phyloP scores from a whole-genome alignment of 148 eudicot species.

The Salicornia ramosissima region DNA sequence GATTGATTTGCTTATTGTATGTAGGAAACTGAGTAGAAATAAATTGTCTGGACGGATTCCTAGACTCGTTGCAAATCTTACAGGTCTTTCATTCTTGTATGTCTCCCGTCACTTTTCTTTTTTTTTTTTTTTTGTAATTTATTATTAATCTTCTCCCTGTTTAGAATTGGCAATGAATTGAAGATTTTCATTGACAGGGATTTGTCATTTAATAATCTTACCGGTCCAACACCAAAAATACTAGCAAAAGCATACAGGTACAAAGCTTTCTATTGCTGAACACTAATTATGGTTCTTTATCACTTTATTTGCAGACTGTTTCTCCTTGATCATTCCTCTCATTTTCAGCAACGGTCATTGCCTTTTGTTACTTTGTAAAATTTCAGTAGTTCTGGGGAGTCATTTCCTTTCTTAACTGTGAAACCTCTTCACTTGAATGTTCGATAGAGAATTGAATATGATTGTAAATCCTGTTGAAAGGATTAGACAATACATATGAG shows the following conservation, averaged over 20 bases:
- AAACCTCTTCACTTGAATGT: neutral
- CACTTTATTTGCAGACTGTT: neutral
- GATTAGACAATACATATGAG: neutral
- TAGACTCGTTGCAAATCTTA: conserved; percentile 56
- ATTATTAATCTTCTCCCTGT: neutral
- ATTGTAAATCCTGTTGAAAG: neutral
- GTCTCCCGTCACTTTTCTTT: conserved; percentile 29
- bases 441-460: neutral
- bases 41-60: conserved; percentile 80
- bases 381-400: neutral
- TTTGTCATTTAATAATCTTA: conserved; percentile 75
- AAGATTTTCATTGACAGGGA: conserved; percentile 48
- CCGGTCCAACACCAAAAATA: conserved; percentile 72
- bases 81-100: conserved; percentile 90
- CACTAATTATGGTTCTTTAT: neutral
- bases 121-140: neutral
- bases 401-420: neutral
- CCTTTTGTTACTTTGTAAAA: neutral
- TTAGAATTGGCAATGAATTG: conserved; percentile 8
- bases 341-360: neutral
- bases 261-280: neutral
- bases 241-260: conserved; percentile 77
- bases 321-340: neutral
- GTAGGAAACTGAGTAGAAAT: conserved; percentile 80
- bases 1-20: conserved; percentile 12